A percentile compares a stretch with the other conserved stretches of the same genome.
Evolutionary conservation across 805 yeast species (phyloP).

Genomic region (Candida methanosorbosa): DNA sequence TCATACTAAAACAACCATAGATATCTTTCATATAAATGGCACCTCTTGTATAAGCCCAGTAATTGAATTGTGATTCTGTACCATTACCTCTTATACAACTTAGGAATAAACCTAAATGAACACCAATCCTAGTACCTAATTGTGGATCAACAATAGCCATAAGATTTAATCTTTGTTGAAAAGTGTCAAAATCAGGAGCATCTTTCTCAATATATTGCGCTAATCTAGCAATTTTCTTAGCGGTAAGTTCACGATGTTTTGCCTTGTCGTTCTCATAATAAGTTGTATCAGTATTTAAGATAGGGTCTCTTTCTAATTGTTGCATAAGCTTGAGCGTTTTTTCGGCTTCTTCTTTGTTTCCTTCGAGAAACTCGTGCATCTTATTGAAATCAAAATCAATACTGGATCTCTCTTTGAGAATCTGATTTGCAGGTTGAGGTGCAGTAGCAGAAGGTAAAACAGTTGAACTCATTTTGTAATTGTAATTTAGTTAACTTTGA

Average conservation of each 20-base stretch:
- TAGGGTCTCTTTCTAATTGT: constrained; percentile 61
- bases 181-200: constrained; percentile 30
- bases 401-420: constrained; percentile 36
- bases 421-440: constrained; percentile 27
- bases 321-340: constrained; percentile 41
- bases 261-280: constrained; percentile 51
- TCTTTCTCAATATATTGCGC: constrained; percentile 47
- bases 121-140: constrained; percentile 74
- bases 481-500: too few species aligned
- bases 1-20: constrained; percentile 90
- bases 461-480: constrained; percentile 23
- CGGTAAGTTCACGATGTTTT: constrained; percentile 53
- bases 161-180: constrained; percentile 51
- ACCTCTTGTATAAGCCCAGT: constrained; percentile 73
- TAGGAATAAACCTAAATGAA: constrained; percentile 79
- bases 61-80: constrained; percentile 71
- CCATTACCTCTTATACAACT: constrained; percentile 83
- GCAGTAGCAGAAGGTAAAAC: constrained; percentile 15
- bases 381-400: constrained; percentile 34
- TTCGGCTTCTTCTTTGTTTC: constrained; percentile 34
- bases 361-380: constrained; percentile 51
- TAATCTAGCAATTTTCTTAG: constrained; percentile 51
- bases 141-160: constrained; percentile 70
- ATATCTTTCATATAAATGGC: constrained; percentile 50
- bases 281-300: constrained; percentile 41